Conservation (phyloP, 2,329 filamentous ascomycete species). For the Aspergillus pseudonomiae region DNA sequence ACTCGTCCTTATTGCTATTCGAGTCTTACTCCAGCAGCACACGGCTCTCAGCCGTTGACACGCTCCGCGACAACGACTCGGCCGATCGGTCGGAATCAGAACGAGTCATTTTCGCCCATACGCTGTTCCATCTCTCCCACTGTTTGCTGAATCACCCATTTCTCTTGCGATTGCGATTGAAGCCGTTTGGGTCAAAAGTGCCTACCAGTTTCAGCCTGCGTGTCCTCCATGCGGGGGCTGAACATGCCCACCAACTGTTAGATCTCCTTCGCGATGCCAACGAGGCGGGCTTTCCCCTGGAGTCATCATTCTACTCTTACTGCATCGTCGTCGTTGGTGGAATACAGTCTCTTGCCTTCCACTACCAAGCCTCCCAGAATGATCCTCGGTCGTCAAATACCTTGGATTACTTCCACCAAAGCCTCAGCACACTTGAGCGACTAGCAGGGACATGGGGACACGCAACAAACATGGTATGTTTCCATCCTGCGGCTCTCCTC, state of each 20-base stretch:
- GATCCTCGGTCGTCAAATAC: slow-evolving; percentile 10
- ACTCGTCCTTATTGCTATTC: slow-evolving; percentile 34
- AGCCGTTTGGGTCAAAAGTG: slow-evolving; percentile 26
- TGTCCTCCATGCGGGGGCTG: slow-evolving; percentile 28
- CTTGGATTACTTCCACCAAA: slow-evolving; percentile 20
- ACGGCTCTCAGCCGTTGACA: slow-evolving; percentile 23
- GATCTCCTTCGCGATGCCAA: slow-evolving; percentile 28
- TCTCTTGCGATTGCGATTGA: slow-evolving; percentile 31
- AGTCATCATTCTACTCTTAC: slow-evolving; percentile 39
- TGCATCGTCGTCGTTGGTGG: slow-evolving; percentile 18
- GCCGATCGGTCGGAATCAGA: slow-evolving; percentile 23
- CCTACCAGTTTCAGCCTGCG: slow-evolving; percentile 35
- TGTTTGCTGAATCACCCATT: slow-evolving; percentile 44
- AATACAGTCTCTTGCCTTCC: slow-evolving; percentile 27
- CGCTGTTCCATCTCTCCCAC: slow-evolving; percentile 39
- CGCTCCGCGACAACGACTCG: slow-evolving; percentile 24
- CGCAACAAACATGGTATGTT: slow-evolving; percentile 27
- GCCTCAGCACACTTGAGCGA: slow-evolving; percentile 20
- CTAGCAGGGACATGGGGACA: slow-evolving; percentile 23
- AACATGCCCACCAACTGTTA: slow-evolving; percentile 34
- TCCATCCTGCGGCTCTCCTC: not conserved
- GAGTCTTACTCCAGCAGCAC: slow-evolving; percentile 34
- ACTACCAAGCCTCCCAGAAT: not conserved
- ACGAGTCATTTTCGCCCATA: slow-evolving; percentile 30
- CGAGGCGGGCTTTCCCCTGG: slow-evolving; percentile 22